Conservation (phyloP, 2,329 filamentous ascomycete genomes). For the Cladosporium sphaerospermum region DNA sequence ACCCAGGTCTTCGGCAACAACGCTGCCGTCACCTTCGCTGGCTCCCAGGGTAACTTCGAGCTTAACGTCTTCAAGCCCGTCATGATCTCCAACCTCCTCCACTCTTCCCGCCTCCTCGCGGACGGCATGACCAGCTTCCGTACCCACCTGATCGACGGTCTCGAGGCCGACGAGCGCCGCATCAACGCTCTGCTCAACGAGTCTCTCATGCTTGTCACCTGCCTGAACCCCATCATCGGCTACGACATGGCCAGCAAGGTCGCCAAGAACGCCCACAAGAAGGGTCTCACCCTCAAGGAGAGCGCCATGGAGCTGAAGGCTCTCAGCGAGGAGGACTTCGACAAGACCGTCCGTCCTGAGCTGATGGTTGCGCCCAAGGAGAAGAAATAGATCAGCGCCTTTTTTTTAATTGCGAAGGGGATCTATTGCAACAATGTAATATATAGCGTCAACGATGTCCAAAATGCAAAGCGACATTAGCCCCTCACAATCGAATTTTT, state of each 20-base stretch:
- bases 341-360: constrained; percentile 82
- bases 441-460: not conserved
- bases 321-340: constrained; percentile 82
- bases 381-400: constrained; percentile 44
- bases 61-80: constrained; percentile 98
- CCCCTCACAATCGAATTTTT: not conserved
- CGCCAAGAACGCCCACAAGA: constrained; percentile 98
- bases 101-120: constrained; percentile 79
- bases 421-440: not conserved
- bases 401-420: not conserved
- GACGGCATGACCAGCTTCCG: constrained; percentile 95
- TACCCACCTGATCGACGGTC: constrained; percentile 80
- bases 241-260: constrained; percentile 98
- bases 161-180: constrained; percentile 89
- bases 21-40: constrained; percentile 83
- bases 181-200: constrained; percentile 88
- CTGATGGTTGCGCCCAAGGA: constrained; percentile 86
- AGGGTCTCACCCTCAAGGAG: constrained; percentile 88
- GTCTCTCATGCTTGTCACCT: constrained; percentile 96
- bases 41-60: constrained; percentile 97
- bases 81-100: constrained; percentile 88
- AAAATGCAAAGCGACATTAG: not conserved
- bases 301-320: constrained; percentile 90
- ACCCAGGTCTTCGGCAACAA: constrained; percentile 98
- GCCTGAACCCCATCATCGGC: constrained; percentile 93